Percentiles rank a stretch among this genome's conserved stretches.
phyloP scores from a whole-genome alignment of 2,329 filamentous ascomycete species.

The Zymoseptoria passerinii region DNA sequence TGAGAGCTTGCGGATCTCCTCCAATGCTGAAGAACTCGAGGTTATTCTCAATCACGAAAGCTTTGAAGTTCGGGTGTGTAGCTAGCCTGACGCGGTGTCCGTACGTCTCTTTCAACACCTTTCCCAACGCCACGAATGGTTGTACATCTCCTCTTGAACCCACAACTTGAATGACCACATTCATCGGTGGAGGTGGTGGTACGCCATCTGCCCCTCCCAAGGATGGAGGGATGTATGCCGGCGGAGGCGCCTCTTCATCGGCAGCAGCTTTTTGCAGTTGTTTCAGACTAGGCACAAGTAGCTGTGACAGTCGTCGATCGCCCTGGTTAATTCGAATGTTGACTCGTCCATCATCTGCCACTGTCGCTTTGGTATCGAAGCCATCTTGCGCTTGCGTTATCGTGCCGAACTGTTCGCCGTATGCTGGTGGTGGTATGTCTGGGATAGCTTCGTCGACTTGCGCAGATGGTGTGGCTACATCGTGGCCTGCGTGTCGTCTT shows the following conservation, averaged over 20 bases:
- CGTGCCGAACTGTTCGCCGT: slow-evolving; percentile 32
- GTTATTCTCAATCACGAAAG: slow-evolving; percentile 43
- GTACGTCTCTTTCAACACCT: slow-evolving; percentile 42
- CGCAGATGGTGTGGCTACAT: slow-evolving; percentile 14
- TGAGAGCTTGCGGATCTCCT: slow-evolving; percentile 42
- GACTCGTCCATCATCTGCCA: slow-evolving; percentile 61
- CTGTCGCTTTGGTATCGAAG: slow-evolving; percentile 32
- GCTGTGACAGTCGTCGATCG: slow-evolving; percentile 54
- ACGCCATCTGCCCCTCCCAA: slow-evolving; percentile 58
- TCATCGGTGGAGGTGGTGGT: slow-evolving; percentile 41
- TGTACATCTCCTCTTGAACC: slow-evolving; percentile 44
- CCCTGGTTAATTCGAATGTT: slow-evolving; percentile 73
- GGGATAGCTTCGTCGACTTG: slow-evolving; percentile 8
- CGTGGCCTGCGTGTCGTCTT: slow-evolving; percentile 21
- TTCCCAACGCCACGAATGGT: slow-evolving; percentile 43
- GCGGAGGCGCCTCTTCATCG: slow-evolving; percentile 45
- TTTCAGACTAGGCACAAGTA: slow-evolving; percentile 57
- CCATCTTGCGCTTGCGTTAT: slow-evolving; percentile 33
- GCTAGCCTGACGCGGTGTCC: slow-evolving; percentile 41
- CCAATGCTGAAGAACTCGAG: slow-evolving; percentile 46
- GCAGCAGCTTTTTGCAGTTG: slow-evolving; percentile 44
- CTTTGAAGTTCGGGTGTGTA: slow-evolving; percentile 42
- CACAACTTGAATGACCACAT: slow-evolving; percentile 43
- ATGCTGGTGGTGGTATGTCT: slow-evolving; percentile 32
- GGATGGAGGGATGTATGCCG: slow-evolving; percentile 64